These are phyloP conservation scores for Candida argentea DNA, from an alignment of 805 yeast genomes.

Conservation along the genomic window DNA sequence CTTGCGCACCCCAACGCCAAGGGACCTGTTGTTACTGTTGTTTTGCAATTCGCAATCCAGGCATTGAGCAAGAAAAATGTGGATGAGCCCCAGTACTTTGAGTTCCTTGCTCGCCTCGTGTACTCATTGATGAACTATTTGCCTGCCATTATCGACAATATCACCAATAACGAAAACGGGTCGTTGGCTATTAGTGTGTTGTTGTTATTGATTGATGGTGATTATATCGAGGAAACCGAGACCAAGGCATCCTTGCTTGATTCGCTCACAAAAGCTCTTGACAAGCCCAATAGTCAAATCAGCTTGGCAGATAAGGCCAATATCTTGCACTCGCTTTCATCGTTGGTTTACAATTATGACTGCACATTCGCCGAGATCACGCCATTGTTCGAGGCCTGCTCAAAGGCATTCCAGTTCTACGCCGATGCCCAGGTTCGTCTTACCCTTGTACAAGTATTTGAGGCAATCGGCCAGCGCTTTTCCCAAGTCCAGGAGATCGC, in stretches of 20 bases:
- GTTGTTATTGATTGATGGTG: constrained; percentile 44
- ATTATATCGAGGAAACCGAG: constrained; percentile 44
- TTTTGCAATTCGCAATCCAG: constrained; percentile 43
- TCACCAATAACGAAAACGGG: constrained; percentile 35
- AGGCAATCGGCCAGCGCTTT: constrained; percentile 46
- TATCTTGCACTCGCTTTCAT: constrained; percentile 46
- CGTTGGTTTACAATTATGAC: constrained; percentile 43
- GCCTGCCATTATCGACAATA: constrained; percentile 37
- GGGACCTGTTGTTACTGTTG: constrained; percentile 48
- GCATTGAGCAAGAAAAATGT: constrained; percentile 32
- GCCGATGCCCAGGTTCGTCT: constrained; percentile 53
- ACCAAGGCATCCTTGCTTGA: constrained; percentile 43
- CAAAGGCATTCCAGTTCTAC: constrained; percentile 50
- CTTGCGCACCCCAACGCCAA: constrained; percentile 50
- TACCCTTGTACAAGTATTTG: constrained; percentile 50
- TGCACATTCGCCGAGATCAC: constrained; percentile 43
- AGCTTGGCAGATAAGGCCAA: constrained; percentile 43
- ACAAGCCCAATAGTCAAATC: constrained; percentile 44
- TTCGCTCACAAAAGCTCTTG: constrained; percentile 51
- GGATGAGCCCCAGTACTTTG: constrained; percentile 32
- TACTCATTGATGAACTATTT: constrained; percentile 42
- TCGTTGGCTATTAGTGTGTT: constrained; percentile 43
- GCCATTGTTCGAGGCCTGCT: constrained; percentile 38
- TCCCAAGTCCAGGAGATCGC: constrained; percentile 33
- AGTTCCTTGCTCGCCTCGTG: constrained; percentile 48